Percentiles rank a stretch among this genome's conserved stretches.
phyloP scores from a whole-genome alignment of 495 filamentous ascomycete species.

The Xylaria curta region DNA sequence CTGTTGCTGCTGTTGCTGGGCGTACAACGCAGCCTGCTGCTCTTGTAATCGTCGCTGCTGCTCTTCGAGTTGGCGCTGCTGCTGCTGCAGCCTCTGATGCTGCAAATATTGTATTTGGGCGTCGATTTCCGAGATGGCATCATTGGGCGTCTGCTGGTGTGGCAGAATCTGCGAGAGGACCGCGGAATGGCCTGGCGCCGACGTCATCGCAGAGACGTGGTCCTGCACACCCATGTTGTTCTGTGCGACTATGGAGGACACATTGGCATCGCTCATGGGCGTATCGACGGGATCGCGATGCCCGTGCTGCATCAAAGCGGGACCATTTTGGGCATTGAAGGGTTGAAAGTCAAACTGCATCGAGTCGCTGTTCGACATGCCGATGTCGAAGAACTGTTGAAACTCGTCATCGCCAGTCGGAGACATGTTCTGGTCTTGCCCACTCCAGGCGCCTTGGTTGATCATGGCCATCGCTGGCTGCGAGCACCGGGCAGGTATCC shows the following conservation, averaged over 20 bases:
- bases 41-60: conserved; percentile 56
- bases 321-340: conserved; percentile 45
- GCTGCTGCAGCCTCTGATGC: conserved; percentile 61
- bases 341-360: conserved; percentile 58
- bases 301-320: conserved; percentile 43
- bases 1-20: conserved; percentile 47
- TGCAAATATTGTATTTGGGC: conserved; percentile 69
- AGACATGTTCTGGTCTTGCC: conserved; percentile 54
- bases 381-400: conserved; percentile 62
- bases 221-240: conserved; percentile 48
- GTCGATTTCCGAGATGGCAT: conserved; percentile 59
- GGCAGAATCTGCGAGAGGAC: conserved; percentile 52
- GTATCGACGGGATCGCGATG: conserved; percentile 55
- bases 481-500: not conserved
- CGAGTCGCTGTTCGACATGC: conserved; percentile 52
- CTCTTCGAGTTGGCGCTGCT: conserved; percentile 58
- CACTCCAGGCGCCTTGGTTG: conserved; percentile 55
- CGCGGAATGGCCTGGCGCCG: conserved; percentile 45
- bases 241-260: conserved; percentile 49
- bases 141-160: conserved; percentile 45
- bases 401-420: conserved; percentile 58
- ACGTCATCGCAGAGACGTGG: conserved; percentile 56
- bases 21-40: conserved; percentile 59
- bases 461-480: conserved; percentile 46
- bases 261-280: conserved; percentile 55